A percentile compares a stretch with the other conserved stretches of the same genome.
Conservation (phyloP, 306 rosid species). For the Cucurbita ficifolia region DNA sequence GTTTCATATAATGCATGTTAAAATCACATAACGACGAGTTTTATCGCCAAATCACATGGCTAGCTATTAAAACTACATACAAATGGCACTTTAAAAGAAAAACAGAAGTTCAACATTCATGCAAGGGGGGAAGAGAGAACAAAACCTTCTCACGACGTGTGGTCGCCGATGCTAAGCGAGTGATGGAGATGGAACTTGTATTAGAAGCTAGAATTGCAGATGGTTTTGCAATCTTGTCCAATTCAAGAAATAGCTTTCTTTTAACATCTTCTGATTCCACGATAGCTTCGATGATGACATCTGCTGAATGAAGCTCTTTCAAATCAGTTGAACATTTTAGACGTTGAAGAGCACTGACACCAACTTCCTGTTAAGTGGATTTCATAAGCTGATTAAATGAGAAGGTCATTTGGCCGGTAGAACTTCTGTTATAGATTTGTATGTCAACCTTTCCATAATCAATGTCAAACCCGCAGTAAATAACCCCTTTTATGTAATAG, state of each 20-base stretch:
- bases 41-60: background rate
- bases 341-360: slow-evolving; percentile 29
- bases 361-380: slow-evolving; percentile 19
- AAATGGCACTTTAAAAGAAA: background rate
- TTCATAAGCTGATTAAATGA: background rate
- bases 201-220: slow-evolving; percentile 82
- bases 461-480: background rate
- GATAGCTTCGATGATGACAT: slow-evolving; percentile 66
- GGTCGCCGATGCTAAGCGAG: slow-evolving; percentile 67
- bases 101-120: background rate
- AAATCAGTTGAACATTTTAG: slow-evolving; percentile 34
- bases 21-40: too few relatives aligned
- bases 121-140: background rate
- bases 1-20: background rate
- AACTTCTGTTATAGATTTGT: background rate
- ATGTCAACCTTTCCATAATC: background rate
- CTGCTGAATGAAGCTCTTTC: slow-evolving; percentile 47
- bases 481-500: background rate
- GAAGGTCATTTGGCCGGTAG: background rate
- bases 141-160: slow-evolving; percentile 54
- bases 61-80: background rate
- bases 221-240: slow-evolving; percentile 45
- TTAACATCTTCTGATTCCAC: slow-evolving; percentile 79
- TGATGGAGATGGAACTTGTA: slow-evolving; percentile 87
- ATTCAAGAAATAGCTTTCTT: slow-evolving; percentile 38